A percentile compares a stretch with the other conserved stretches of the same genome.
Evolutionary conservation across 305 asterid genomes (phyloP).

Genomic region (Ajuga reptans): DNA sequence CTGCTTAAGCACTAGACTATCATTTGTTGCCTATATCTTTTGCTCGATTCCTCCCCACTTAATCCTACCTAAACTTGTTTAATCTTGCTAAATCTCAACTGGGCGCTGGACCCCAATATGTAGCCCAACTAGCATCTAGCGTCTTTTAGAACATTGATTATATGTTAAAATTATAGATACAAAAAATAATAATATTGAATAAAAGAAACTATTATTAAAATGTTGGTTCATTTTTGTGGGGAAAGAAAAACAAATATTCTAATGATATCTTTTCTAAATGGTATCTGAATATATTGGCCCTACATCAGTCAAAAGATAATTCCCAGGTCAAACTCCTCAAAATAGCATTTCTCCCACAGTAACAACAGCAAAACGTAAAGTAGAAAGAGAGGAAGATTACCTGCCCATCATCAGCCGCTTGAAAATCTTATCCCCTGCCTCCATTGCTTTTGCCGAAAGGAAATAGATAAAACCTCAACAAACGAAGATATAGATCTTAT

Average conservation of each 20-base stretch:
- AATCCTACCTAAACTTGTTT: no score
- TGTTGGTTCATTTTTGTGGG: no score
- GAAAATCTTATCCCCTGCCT: conserved; percentile 28
- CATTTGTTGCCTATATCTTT: no score
- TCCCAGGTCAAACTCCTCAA: conserved; percentile 26
- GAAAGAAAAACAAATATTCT: conserved; percentile 16
- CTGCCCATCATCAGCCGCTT: conserved; percentile 20
- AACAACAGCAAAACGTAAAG: background rate
- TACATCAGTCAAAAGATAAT: conserved; percentile 36
- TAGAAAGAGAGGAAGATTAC: conserved; percentile 11
- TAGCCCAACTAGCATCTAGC: no score
- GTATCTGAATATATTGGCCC: conserved; percentile 31
- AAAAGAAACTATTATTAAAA: background rate
- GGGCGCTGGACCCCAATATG: no score
- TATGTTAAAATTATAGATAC: no score
- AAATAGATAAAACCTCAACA: conserved; percentile 23
- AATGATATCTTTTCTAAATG: conserved; percentile 18
- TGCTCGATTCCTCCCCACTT: no score
- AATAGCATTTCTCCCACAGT: conserved; percentile 10
- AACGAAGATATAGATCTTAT: conserved; percentile 13
- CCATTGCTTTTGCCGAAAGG: conserved; percentile 35
- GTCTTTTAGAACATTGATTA: no score
- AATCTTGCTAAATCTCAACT: no score
- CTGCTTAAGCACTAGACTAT: no score
- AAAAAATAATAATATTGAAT: no score